Percentiles rank a stretch among this genome's conserved stretches.
phyloP scores from a whole-genome alignment of 345 rosid genomes.

The Heritiera fomes region DNA sequence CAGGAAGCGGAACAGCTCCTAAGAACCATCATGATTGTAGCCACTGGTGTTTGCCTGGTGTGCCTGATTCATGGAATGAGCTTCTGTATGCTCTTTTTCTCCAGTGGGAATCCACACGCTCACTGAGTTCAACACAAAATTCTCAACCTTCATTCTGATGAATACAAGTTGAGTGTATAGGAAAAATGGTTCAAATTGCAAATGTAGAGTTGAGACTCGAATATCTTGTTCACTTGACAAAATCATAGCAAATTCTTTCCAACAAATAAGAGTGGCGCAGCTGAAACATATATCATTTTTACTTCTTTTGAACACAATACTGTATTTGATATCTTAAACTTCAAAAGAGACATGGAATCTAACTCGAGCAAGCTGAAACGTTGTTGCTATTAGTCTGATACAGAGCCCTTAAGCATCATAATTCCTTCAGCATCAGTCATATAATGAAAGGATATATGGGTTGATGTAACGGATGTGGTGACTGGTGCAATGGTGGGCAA shows the following conservation, averaged over 20 bases:
- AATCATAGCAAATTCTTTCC: neutral
- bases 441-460: neutral
- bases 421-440: neutral
- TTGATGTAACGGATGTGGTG: conserved; percentile 50
- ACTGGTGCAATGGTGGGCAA: conserved; percentile 36
- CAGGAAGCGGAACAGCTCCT: conserved; percentile 43
- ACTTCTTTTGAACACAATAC: too few relatives aligned
- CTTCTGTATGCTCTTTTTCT: conserved; percentile 55
- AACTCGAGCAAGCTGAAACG: neutral
- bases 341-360: too few relatives aligned
- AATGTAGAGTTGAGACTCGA: neutral
- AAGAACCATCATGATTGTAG: conserved; percentile 67
- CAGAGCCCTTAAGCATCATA: neutral
- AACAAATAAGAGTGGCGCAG: too few relatives aligned
- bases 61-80: conserved; percentile 78
- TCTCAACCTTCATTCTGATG: conserved; percentile 22
- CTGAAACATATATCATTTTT: too few relatives aligned
- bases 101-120: conserved; percentile 28
- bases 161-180: neutral
- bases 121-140: conserved; percentile 17
- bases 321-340: too few relatives aligned
- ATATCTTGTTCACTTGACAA: too few relatives aligned
- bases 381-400: neutral
- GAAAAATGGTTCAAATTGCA: neutral
- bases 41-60: conserved; percentile 82